Conservation (phyloP, 1,284 basidiomycete genomes). For the Marasmius oreades region DNA sequence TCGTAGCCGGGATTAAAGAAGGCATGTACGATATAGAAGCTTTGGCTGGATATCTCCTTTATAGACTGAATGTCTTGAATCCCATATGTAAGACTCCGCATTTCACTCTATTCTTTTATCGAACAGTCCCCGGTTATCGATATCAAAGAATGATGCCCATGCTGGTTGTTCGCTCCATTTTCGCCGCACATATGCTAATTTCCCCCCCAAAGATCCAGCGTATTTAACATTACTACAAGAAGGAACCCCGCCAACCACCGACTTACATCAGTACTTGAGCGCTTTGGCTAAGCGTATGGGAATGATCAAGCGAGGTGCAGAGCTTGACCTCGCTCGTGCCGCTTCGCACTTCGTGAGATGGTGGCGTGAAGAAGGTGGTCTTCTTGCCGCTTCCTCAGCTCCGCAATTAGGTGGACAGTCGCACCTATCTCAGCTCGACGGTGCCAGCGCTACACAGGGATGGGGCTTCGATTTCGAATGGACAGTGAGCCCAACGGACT, state of each 20-base stretch:
- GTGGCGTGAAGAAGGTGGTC: conserved; percentile 78
- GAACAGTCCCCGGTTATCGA: conserved; percentile 7
- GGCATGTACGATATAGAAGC: conserved; percentile 84
- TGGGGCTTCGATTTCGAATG: conserved; percentile 87
- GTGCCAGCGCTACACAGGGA: conserved; percentile 32
- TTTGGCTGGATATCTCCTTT: conserved; percentile 87
- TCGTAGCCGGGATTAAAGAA: conserved; percentile 90
- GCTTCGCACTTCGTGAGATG: conserved; percentile 79
- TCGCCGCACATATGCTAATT: background rate
- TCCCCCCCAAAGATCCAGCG: conserved; percentile 50
- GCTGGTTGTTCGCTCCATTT: no score
- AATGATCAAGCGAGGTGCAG: conserved; percentile 78
- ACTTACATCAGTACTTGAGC: conserved; percentile 63
- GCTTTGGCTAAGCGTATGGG: conserved; percentile 71
- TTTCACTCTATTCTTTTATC: conserved; percentile 7
- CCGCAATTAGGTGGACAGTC: conserved; percentile 24
- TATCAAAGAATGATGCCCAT: background rate
- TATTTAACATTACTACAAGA: conserved; percentile 65
- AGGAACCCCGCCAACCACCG: conserved; percentile 50
- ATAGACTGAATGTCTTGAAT: conserved; percentile 78
- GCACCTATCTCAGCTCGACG: conserved; percentile 14
- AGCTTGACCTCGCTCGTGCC: conserved; percentile 66
- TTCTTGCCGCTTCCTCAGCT: conserved; percentile 42
- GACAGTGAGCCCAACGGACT: conserved; percentile 35
- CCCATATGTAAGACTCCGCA: conserved; percentile 52